Evolutionary conservation across 2,329 filamentous ascomycete species (phyloP).

Genomic region (Dendrostoma leiphaemia): DNA sequence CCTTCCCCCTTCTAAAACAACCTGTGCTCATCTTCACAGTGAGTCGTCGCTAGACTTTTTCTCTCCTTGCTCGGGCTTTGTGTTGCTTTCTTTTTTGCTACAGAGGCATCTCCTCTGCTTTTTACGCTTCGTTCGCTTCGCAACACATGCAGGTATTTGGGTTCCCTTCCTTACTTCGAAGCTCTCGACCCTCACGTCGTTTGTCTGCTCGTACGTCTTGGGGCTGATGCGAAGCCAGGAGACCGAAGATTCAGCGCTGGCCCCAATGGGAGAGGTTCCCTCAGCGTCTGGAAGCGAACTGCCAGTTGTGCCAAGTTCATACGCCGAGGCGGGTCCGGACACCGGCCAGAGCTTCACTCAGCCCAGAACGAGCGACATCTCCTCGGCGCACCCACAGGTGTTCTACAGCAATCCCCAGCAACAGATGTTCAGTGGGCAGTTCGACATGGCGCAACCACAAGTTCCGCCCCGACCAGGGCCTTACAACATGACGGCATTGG

Average conservation of each 20-base stretch:
- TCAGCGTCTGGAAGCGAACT: conserved; percentile 28
- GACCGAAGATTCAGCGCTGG: not conserved
- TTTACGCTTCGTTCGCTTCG: conserved; percentile 5
- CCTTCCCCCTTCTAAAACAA: conserved; percentile 4
- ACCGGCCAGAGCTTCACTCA: conserved; percentile 20
- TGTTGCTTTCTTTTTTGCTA: too few species aligned
- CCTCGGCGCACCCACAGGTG: conserved; percentile 28
- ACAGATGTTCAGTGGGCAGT: conserved; percentile 41
- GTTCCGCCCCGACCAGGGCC: conserved; percentile 30
- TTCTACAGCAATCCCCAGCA: conserved; percentile 32
- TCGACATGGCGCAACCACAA: conserved; percentile 38
- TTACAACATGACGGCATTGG: conserved; percentile 49
- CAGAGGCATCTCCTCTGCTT: not conserved
- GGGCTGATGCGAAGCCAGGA: conserved; percentile 9
- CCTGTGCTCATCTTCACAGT: conserved; percentile 7
- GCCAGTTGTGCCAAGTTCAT: conserved; percentile 20
- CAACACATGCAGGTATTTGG: conserved; percentile 3
- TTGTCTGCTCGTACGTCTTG: not conserved
- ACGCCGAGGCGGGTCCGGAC: conserved; percentile 24
- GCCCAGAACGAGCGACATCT: conserved; percentile 22
- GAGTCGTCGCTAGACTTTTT: not conserved
- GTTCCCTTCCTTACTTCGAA: not conserved
- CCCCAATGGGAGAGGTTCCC: conserved; percentile 25
- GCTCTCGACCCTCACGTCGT: not conserved
- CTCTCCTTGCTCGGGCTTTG: not conserved